Evolutionary conservation across 192 early-diverging fungal species (phyloP), one percentile per base, ranked within the genome.

Genomic region (Coemansia sp.): DNA sequence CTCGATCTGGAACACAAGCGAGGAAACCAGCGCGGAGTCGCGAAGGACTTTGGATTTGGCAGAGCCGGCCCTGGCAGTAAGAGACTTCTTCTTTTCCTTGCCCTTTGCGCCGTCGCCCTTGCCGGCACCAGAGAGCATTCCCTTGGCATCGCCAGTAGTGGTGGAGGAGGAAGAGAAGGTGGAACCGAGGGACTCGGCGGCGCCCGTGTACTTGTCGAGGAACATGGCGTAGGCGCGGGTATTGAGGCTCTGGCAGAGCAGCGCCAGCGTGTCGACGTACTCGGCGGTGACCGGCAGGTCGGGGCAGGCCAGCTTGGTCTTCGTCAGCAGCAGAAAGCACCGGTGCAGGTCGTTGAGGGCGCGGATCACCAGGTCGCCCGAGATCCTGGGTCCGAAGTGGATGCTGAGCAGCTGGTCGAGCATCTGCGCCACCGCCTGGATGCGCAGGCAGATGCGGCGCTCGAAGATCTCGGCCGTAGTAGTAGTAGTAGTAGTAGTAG

Each of bases 21-120:
- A 76, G 0, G 93, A 92, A 6, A 94, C 88, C 32, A 92, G 69
- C 57, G 88, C 86, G 32, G 91, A 90, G 71, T 92, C 91, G 8
- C 90, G 84, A 58, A 86, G 49, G 10, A 93, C 85, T 62, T 87
- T 86, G 15, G 86, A 79, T 74, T 86, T 83, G 16, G 23, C 52
- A 38, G 42, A 48, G 10, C 41, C 65, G 7, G 19, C 21, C 18
- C 40, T 39, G 39, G 56, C 38, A 2, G 4, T 12, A 15, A 53
- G 41, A 5, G 38, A 19, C 38, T 42, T 64, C 58, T 71, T 43
- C n/a, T n/a, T n/a, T 37, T 40, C 63, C 23, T 12, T 54, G 40
- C 21, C 6, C 56, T 40, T 56, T 32, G 53, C 71, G n/a, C 41
- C 47, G 18, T 71, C 72, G 13, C 52, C 61, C 37, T 67, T 59